A percentile compares a stretch with the other conserved stretches of the same genome.
Evolutionary conservation across 106 monocot genomes (phyloP).

Genomic region (Hemerocallis citrina): DNA sequence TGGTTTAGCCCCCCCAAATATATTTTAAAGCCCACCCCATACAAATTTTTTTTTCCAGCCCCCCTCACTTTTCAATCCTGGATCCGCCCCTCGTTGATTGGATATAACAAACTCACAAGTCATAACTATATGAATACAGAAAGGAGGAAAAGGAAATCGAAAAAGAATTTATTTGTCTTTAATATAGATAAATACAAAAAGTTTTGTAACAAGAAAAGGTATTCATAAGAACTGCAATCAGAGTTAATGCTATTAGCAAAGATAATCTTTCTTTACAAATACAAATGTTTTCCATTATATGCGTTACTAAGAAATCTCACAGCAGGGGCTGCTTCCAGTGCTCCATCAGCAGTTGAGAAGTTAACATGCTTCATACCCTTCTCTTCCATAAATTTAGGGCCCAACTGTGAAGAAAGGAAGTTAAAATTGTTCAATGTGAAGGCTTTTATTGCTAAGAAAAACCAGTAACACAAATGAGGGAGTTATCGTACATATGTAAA

Average conservation of each 20-base stretch:
- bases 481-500: slow-evolving; percentile 61
- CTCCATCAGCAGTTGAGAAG: slow-evolving; percentile 87
- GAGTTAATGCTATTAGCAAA: not conserved
- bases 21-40: too few relatives aligned
- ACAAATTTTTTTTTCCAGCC: too few relatives aligned
- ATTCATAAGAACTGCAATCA: not conserved
- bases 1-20: too few relatives aligned
- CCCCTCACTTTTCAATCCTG: too few relatives aligned
- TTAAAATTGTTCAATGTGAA: not conserved
- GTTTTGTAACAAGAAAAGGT: not conserved
- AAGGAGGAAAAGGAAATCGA: not conserved
- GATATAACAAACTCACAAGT: not conserved
- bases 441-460: not conserved
- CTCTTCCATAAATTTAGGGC: slow-evolving; percentile 64
- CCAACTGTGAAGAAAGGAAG: slow-evolving; percentile 43
- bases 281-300: not conserved
- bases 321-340: slow-evolving; percentile 92
- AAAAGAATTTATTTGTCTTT: not conserved
- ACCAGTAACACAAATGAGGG: not conserved
- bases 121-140: not conserved
- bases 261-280: not conserved
- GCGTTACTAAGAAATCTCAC: slow-evolving; percentile 35
- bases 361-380: slow-evolving; percentile 77
- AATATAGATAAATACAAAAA: not conserved
- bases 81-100: too few relatives aligned